Percentiles rank a stretch among this genome's conserved stretches.
phyloP scores from a whole-genome alignment of 257 asterid genomes.

The Vinca minor region DNA sequence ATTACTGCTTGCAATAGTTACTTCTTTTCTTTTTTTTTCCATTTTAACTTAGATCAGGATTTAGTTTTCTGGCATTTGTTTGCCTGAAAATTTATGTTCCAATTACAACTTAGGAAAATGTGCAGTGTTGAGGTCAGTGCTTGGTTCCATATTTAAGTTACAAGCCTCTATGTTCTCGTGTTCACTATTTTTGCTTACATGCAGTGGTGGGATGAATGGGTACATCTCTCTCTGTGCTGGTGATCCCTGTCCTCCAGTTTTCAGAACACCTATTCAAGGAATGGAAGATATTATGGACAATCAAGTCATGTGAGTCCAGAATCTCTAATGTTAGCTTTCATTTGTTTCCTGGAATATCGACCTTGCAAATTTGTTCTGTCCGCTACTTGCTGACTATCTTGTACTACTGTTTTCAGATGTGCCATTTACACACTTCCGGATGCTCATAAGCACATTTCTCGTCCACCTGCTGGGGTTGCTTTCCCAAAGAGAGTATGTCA shows the following conservation, averaged over 20 bases:
- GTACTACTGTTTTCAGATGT: constrained; percentile 43
- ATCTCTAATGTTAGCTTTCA: not conserved
- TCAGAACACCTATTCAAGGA: constrained; percentile 79
- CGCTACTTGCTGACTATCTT: not conserved
- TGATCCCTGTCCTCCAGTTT: constrained; percentile 94
- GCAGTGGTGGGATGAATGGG: constrained; percentile 99
- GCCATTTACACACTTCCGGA: constrained; percentile 83
- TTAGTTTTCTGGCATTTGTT: not conserved
- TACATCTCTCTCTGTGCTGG: constrained; percentile 82
- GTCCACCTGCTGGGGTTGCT: constrained; percentile 74
- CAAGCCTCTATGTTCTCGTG: constrained; percentile 16
- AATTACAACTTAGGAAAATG: not conserved
- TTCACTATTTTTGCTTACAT: constrained; percentile 35
- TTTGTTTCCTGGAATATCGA: not conserved
- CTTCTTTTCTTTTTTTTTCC: too few species aligned
- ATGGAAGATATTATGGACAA: constrained; percentile 86
- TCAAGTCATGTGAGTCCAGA: constrained; percentile 82
- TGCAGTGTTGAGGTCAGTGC: not conserved
- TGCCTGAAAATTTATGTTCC: not conserved
- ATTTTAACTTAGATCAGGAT: not conserved
- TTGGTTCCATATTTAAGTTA: constrained; percentile 8
- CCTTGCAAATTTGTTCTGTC: not conserved
- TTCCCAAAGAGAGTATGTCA: constrained; percentile 64
- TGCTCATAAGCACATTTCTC: constrained; percentile 62
- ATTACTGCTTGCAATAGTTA: not conserved